Evolutionary conservation across 2,329 filamentous ascomycete species (phyloP).

Genomic region (Monilinia aucupariae): DNA sequence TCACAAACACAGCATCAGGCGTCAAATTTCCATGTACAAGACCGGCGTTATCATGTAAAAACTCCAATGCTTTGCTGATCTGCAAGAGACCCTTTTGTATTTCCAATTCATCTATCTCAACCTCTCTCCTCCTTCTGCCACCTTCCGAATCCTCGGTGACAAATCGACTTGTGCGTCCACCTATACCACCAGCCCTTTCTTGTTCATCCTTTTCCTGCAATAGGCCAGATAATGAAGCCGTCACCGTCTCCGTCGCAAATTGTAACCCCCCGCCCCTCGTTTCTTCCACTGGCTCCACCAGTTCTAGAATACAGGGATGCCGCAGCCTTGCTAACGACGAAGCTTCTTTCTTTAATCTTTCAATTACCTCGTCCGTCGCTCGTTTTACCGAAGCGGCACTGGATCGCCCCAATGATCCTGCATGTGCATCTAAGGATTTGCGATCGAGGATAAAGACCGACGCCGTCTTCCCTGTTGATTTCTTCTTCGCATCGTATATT

Average conservation of each 20-base stretch:
- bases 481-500: conserved; percentile 96
- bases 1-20: conserved; percentile 88
- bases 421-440: conserved; percentile 71
- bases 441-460: conserved; percentile 94
- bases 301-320: conserved; percentile 86
- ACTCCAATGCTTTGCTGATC: conserved; percentile 88
- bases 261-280: conserved; percentile 85
- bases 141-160: conserved; percentile 76
- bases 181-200: conserved; percentile 62
- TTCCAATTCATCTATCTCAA: conserved; percentile 94
- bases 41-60: conserved; percentile 89
- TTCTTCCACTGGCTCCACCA: conserved; percentile 93
- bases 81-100: conserved; percentile 95
- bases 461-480: conserved; percentile 80
- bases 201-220: conserved; percentile 86
- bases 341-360: conserved; percentile 86
- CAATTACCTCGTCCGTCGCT: conserved; percentile 81
- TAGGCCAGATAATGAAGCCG: conserved; percentile 76
- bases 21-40: conserved; percentile 93
- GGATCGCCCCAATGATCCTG: conserved; percentile 55
- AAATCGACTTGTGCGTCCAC: conserved; percentile 69
- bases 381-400: conserved; percentile 68
- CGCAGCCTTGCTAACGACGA: conserved; percentile 80
- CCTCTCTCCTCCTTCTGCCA: conserved; percentile 65
- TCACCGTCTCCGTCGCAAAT: conserved; percentile 91